These are phyloP conservation scores for Claviceps africana DNA, from an alignment of 2,329 filamentous ascomycete species.

Conservation along the genomic window DNA sequence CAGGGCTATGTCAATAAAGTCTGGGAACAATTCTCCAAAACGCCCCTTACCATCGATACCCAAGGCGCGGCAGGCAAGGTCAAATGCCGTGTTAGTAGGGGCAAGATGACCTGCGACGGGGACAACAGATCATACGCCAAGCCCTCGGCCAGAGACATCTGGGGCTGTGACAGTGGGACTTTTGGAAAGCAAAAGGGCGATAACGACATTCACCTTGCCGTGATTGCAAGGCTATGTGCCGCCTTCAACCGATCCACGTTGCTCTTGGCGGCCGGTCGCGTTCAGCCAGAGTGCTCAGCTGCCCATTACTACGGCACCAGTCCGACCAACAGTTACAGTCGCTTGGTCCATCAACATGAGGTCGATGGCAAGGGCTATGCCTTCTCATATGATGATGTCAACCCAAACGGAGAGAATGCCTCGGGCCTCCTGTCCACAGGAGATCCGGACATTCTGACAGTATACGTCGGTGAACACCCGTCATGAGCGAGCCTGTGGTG, in stretches of 20 bases:
- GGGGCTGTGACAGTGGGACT: constrained; percentile 35
- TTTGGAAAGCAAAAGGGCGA: constrained; percentile 25
- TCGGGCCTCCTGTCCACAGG: constrained; percentile 19
- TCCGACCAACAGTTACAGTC: constrained; percentile 41
- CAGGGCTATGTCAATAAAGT: constrained; percentile 30
- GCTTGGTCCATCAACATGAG: constrained; percentile 46
- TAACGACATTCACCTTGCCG: constrained; percentile 26
- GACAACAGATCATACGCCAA: constrained; percentile 30
- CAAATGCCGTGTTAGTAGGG: constrained; percentile 22
- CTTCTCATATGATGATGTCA: constrained; percentile 57
- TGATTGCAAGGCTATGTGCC: constrained; percentile 35
- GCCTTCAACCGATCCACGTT: constrained; percentile 35
- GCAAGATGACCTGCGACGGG: constrained; percentile 24
- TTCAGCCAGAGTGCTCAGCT: constrained; percentile 26
- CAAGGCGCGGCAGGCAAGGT: constrained; percentile 26
- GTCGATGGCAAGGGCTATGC: constrained; percentile 47
- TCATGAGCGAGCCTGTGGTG: neutral
- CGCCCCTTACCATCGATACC: constrained; percentile 28
- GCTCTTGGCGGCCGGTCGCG: constrained; percentile 29
- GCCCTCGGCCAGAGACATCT: constrained; percentile 32
- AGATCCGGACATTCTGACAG: constrained; percentile 12
- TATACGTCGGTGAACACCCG: constrained; percentile 15
- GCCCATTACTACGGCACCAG: constrained; percentile 30
- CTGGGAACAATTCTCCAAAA: constrained; percentile 26
- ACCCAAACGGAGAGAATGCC: constrained; percentile 40